Evolutionary conservation across 2,329 filamentous ascomycete genomes (phyloP).

Genomic region (Calonectria pseudoturangicola): DNA sequence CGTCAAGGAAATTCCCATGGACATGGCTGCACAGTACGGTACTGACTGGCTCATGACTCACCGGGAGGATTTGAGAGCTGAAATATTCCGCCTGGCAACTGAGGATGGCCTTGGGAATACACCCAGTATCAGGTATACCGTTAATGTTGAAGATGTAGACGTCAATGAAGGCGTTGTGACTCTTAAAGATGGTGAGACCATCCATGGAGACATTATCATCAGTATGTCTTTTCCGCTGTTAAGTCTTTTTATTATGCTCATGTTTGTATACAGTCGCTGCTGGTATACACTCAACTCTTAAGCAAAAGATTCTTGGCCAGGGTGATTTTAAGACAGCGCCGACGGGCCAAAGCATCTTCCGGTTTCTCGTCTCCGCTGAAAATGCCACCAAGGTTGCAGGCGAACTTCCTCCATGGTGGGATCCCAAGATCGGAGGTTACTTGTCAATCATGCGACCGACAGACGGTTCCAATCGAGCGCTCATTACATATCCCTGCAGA

Average conservation of each 20-base stretch:
- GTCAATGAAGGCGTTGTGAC: not conserved
- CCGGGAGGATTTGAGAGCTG: slow-evolving; percentile 1
- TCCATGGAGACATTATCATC: not conserved
- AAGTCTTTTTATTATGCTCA: not conserved
- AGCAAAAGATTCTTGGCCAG: slow-evolving; percentile 3
- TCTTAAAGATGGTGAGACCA: not conserved
- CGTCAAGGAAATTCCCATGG: not conserved
- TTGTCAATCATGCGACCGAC: not conserved
- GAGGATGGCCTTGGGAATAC: not conserved
- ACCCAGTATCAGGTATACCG: not conserved
- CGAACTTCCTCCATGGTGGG: slow-evolving; percentile 5
- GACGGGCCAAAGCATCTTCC: slow-evolving; percentile 13
- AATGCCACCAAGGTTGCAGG: slow-evolving; percentile 11
- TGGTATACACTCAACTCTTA: slow-evolving; percentile 10
- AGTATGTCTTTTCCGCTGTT: not conserved
- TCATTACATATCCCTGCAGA: slow-evolving; percentile 7
- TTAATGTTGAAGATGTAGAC: slow-evolving; percentile 3
- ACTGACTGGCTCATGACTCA: slow-evolving; percentile 12
- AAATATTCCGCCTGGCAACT: slow-evolving; percentile 6
- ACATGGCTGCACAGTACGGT: not conserved
- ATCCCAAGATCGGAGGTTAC: not conserved
- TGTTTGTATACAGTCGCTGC: not conserved
- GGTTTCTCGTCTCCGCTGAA: slow-evolving; percentile 8
- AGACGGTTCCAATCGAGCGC: not conserved
- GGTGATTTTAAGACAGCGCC: not conserved